A percentile compares a stretch with the other conserved stretches of the same genome.
phyloP scores from a whole-genome alignment of 495 filamentous ascomycete species.

The Daldinia grandis region DNA sequence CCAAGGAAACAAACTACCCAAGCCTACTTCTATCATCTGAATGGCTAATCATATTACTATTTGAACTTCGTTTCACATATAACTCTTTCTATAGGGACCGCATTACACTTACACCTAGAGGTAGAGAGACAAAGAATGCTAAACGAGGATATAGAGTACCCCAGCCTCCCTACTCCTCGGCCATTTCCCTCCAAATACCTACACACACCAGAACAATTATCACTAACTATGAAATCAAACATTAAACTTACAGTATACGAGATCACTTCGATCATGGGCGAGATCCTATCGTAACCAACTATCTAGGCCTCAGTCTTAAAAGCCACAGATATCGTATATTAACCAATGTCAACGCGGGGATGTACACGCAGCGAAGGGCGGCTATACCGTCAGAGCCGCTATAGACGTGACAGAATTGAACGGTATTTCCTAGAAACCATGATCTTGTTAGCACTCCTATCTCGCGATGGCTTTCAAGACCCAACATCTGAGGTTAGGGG shows the following conservation, averaged over 20 bases:
- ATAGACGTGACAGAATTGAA: slow-evolving; percentile 3
- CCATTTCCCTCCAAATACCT: neutral
- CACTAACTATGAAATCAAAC: slow-evolving; percentile 24
- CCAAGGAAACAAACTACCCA: neutral
- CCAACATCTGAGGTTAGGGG: neutral
- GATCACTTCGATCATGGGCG: slow-evolving; percentile 26
- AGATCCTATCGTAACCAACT: slow-evolving; percentile 15
- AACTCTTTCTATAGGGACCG: neutral
- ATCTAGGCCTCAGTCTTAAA: neutral
- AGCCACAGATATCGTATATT: neutral
- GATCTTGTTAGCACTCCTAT: slow-evolving; percentile 15
- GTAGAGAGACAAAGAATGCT: neutral
- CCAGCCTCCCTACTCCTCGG: neutral
- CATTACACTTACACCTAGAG: neutral
- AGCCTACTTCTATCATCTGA: neutral
- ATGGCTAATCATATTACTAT: neutral
- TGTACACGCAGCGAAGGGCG: slow-evolving; percentile 16
- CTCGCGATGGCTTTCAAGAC: neutral
- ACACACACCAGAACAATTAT: neutral
- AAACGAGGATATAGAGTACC: neutral
- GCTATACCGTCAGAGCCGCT: slow-evolving; percentile 6
- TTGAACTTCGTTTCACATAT: neutral
- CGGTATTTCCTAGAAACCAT: slow-evolving; percentile 14
- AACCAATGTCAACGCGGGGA: slow-evolving; percentile 31
- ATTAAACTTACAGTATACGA: slow-evolving; percentile 30